Base-by-base conservation (phyloP, 2,329 filamentous ascomycete species). In the Ophiostoma quercus region DNA sequence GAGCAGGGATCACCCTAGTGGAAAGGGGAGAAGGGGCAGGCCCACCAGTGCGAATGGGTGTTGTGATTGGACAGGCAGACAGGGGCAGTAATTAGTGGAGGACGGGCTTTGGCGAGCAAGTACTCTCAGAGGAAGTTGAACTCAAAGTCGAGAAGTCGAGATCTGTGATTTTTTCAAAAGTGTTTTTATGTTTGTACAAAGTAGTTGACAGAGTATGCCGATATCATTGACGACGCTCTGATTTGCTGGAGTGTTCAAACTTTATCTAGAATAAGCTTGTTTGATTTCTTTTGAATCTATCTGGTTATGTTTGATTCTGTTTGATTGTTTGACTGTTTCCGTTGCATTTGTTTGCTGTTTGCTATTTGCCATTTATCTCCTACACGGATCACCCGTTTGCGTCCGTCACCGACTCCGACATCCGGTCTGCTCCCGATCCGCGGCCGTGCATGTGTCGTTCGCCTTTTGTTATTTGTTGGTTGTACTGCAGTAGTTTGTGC, bases 1-100 rank as follows among this genome's bases (percentile, higher is more conserved):
- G n/a, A 25, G 51, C 51, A 57, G 51, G 51, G 51, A 57, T 57
- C 51, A 57, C 51, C 51, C 51, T 57, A 57, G 51, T 57, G 51
- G 51, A 57, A 57, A 57, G 51, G 51, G n/a, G 51, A 57, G 51
- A 57, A 57, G 51, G 51, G 51, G 51, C 51, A 22, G 11, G n/a
- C 14, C 51, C 51, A 57, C 51, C 51, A 25, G 51, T 11, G n/a
- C 22, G 11, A 25, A 25, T 25, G n/a, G n/a, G n/a, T 57, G 12
- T 25, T 12, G 7, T 57, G 51, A 57, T 57, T 57, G 51, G 51
- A 29, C 12, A n/a, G 51, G n/a, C 11, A 57, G 51, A 57, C 51
- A 57, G 22, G 51, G 51, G 51, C 22, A 11, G 51, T 57, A 57
- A 57, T 57, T 57, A 57, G 51, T 57, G 16, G 9, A 25, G n/a